Percentiles rank a stretch among this genome's conserved stretches.
Conservation (phyloP, 164 flowering plant species). For the Stephania japonica region DNA sequence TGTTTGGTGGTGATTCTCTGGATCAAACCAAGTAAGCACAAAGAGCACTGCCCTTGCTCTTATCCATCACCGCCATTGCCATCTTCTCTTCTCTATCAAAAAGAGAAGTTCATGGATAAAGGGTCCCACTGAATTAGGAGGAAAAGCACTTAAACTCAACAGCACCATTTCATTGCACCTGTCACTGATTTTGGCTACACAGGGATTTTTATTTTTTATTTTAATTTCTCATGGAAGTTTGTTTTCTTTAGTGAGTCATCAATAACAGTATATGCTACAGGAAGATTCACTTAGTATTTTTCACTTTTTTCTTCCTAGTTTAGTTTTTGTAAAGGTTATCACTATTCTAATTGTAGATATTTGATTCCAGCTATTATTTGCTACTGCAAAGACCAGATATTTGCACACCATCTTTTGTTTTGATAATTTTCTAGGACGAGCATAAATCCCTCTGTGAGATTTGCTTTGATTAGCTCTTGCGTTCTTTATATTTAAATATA, state of each 20-base stretch:
- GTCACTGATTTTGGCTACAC: background rate
- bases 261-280: no score
- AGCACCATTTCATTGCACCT: background rate
- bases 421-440: no score
- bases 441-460: no score
- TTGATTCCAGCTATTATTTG: background rate
- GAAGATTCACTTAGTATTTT: no score
- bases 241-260: background rate
- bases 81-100: background rate
- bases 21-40: background rate
- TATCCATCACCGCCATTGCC: background rate
- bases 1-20: background rate
- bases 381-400: background rate
- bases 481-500: no score
- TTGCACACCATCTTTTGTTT: background rate
- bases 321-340: no score
- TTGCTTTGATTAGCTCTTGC: no score
- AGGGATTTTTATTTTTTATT: background rate
- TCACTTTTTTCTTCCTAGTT: no score
- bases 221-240: background rate
- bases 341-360: no score
- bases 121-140: constrained; percentile 2
- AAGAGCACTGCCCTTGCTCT: background rate
- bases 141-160: background rate
- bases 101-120: background rate